These are phyloP conservation scores for Solanum phureja DNA, from an alignment of 257 asterid genomes.

Conservation along the genomic window DNA sequence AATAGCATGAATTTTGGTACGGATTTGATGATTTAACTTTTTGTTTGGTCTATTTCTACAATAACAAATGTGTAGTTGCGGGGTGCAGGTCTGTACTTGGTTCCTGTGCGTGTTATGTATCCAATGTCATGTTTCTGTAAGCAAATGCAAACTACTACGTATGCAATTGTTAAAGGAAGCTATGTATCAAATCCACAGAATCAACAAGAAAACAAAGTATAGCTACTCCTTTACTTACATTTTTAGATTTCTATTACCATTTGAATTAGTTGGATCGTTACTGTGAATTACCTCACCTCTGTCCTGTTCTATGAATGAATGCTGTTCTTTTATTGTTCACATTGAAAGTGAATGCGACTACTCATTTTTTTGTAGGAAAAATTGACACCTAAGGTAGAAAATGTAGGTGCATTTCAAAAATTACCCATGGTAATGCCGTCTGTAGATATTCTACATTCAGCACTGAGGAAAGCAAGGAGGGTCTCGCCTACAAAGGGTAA, in stretches of 20 bases:
- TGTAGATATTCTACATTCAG: constrained; percentile 61
- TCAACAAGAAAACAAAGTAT: constrained; percentile 18
- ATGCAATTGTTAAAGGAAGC: constrained; percentile 65
- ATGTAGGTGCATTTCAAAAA: constrained; percentile 93
- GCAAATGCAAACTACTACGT: constrained; percentile 60
- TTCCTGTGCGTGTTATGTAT: constrained; percentile 22
- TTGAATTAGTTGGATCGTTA: background rate
- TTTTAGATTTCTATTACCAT: background rate
- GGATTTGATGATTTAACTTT: background rate
- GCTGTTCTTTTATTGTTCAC: background rate
- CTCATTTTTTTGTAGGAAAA: constrained; percentile 31
- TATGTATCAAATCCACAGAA: constrained; percentile 42
- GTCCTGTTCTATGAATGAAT: background rate
- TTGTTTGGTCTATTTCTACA: background rate
- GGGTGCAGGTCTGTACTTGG: constrained; percentile 30
- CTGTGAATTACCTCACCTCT: background rate
- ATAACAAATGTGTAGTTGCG: background rate
- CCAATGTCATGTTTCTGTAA: constrained; percentile 42
- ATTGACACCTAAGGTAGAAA: constrained; percentile 21
- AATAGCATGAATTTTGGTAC: background rate
- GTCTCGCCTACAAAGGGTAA: constrained; percentile 82
- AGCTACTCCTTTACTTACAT: background rate
- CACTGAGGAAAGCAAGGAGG: constrained; percentile 81
- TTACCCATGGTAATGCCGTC: constrained; percentile 98
- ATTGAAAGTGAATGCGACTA: background rate